Percentiles rank a stretch among this genome's conserved stretches.
Evolutionary conservation across 768 basidiomycete species (phyloP).

Genomic region (Suillus occidentalis): DNA sequence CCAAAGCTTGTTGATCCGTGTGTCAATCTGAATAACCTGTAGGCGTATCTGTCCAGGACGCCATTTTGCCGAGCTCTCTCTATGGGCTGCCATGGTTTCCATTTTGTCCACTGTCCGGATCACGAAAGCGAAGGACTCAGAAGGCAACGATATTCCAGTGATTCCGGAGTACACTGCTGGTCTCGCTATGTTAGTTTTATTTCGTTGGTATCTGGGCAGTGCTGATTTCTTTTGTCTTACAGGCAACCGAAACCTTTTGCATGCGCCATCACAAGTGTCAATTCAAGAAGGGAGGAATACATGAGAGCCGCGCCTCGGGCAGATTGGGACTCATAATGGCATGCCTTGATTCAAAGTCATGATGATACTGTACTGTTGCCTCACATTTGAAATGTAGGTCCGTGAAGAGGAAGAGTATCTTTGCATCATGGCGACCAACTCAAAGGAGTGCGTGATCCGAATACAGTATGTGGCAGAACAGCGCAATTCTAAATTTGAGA

Average conservation of each 20-base stretch:
- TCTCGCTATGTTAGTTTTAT: not conserved
- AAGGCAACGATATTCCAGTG: conserved; percentile 4
- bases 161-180: conserved; percentile 1
- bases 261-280: conserved; percentile 1
- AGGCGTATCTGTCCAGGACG: conserved; percentile 11
- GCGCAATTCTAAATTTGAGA: too few species aligned
- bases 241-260: conserved; percentile 8
- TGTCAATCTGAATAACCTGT: not conserved
- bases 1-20: not conserved
- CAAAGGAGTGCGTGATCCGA: too few species aligned
- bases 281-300: not conserved
- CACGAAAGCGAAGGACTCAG: conserved; percentile 8
- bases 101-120: conserved; percentile 11
- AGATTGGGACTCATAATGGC: not conserved
- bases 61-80: conserved; percentile 3
- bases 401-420: not conserved
- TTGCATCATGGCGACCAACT: conserved; percentile 23
- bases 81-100: conserved; percentile 6
- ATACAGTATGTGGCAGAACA: too few species aligned
- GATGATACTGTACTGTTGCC: not conserved
- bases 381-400: not conserved
- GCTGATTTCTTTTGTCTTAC: not conserved
- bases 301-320: not conserved
- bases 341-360: not conserved
- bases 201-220: not conserved